Evolutionary conservation across 345 rosid genomes (phyloP).

Genomic region (Garcia nutans): DNA sequence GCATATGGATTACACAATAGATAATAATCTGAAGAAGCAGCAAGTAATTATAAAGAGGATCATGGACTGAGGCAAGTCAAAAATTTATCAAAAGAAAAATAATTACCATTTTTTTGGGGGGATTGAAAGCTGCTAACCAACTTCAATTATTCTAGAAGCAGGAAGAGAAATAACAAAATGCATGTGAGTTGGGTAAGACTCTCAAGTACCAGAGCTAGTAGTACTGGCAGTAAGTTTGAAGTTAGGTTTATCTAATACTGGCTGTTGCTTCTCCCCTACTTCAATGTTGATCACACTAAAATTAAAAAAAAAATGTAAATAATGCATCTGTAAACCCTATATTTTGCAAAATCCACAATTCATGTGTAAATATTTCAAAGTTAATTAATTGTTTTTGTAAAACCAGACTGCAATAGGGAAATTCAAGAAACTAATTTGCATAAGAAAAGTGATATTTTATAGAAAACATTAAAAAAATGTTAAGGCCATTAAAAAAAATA

Average conservation of each 20-base stretch:
- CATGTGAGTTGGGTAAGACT: slow-evolving; percentile 20
- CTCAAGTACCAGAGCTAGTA: background rate
- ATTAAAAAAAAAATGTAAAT: no score
- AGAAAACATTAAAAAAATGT: no score
- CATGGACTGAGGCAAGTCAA: background rate
- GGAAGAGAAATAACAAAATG: background rate
- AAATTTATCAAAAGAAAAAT: background rate
- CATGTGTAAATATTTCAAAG: no score
- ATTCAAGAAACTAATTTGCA: background rate
- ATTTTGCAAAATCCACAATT: no score
- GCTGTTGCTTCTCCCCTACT: slow-evolving; percentile 23
- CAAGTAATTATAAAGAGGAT: background rate
- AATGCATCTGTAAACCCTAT: no score
- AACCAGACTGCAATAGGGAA: background rate
- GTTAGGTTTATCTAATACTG: slow-evolving; percentile 33
- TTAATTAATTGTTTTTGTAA: no score
- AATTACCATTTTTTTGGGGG: background rate
- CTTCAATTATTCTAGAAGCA: slow-evolving; percentile 16
- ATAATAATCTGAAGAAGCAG: background rate
- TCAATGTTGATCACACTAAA: background rate
- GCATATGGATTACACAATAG: background rate
- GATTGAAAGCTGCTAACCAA: slow-evolving; percentile 27
- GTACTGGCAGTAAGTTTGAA: background rate
- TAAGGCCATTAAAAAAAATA: no score
- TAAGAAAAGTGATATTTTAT: no score